Evolutionary conservation across 2,329 filamentous ascomycete species (phyloP), one percentile per base, ranked within the genome.

Genomic region (Plectosphaerella plurivora): DNA sequence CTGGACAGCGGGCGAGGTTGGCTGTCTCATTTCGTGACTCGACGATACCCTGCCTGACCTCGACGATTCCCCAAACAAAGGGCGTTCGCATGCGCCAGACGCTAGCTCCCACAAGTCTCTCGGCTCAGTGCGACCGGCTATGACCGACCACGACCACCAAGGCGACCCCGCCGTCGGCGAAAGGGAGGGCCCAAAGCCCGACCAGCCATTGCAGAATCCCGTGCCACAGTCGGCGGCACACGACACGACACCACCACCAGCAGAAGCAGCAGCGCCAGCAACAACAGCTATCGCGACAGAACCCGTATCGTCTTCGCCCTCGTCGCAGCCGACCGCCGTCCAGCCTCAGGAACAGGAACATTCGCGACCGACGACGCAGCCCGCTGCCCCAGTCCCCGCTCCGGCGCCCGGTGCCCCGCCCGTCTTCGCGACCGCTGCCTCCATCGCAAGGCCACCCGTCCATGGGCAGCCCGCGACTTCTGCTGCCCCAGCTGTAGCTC

Each of bases 341-440:
- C 15, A 16, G 41, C 7, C 41, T 9, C 41, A 44, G 8, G n/a
- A 20, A 6, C 41, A 44, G n/a, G 41, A 16, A 12, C 41, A 6
- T n/a, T 16, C 41, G 18, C 41, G n/a, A 8, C 11, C 28, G 28
- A 33, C 28, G 28, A 10, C 28, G 28, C 28, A 33, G 28, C 28
- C 28, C 37, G 16, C n/a, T 12, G 41, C 41, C 4, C 41, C 16
- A 20, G 41, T 12, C 16, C 41, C 11, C 10, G n/a, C 41, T 20
- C 41, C 41, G n/a, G 41, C 41, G 11, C 41, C 41, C 41, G 18
- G 10, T 45, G 53, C 55, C 51, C 52, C 56, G 46, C 56, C 56
- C 47, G 53, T 57, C 45, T 55, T 57, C 54, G 56, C 56, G 51
- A 58, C 56, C 22, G 55, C 54, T 49, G 54, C 56, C 36, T 58